phyloP scores from a whole-genome alignment of 768 basidiomycete genomes.

The Serpula lacrymans region DNA sequence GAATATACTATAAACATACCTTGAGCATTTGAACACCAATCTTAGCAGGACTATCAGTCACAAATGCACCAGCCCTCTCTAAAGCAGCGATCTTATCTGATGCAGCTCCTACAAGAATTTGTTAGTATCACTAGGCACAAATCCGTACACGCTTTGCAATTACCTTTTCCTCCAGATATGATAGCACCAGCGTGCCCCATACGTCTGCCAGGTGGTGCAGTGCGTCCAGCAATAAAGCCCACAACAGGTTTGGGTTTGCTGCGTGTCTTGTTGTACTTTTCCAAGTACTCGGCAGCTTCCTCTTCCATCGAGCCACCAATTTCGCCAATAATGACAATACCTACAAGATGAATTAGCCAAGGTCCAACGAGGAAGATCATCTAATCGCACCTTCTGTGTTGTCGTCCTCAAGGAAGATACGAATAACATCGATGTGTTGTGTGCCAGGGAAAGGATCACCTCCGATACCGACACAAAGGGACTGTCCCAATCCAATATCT shows the following conservation, averaged over 20 bases:
- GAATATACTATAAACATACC: constrained; percentile 40
- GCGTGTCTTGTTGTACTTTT: constrained; percentile 88
- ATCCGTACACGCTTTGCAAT: not conserved
- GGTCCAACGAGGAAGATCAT: not conserved
- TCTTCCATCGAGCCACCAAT: constrained; percentile 99
- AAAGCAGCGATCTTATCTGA: constrained; percentile 91
- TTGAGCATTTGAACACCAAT: constrained; percentile 89
- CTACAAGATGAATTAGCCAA: constrained; percentile 33
- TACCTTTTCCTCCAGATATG: constrained; percentile 95
- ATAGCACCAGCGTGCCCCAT: constrained; percentile 99
- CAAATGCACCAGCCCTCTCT: constrained; percentile 87
- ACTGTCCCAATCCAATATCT: constrained; percentile 92
- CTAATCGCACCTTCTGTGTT: constrained; percentile 74
- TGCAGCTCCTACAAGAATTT: constrained; percentile 61
- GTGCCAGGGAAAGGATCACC: constrained; percentile 98
- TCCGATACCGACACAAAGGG: constrained; percentile 94
- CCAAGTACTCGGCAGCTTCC: constrained; percentile 95
- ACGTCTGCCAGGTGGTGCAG: constrained; percentile 94
- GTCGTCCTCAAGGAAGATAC: constrained; percentile 92
- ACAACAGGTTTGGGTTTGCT: constrained; percentile 91
- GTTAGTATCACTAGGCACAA: not conserved
- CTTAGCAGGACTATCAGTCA: constrained; percentile 93
- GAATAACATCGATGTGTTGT: constrained; percentile 92
- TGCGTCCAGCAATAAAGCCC: constrained; percentile 96
- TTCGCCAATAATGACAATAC: constrained; percentile 97